Conservation (phyloP, 129 eudicot genomes). For the Lonicera japonica region DNA sequence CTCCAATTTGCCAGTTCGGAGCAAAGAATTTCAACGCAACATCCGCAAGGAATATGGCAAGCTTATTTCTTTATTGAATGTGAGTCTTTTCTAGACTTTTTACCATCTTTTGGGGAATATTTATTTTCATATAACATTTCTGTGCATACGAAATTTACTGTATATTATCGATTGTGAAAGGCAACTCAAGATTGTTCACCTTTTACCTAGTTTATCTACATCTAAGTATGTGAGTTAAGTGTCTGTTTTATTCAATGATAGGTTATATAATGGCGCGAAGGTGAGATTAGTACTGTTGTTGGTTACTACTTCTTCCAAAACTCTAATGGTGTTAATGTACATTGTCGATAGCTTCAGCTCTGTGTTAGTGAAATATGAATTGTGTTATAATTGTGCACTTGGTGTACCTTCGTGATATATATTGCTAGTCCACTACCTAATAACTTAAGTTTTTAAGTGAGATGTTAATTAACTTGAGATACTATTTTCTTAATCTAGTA, state of each 20-base stretch:
- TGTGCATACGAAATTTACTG: not conserved
- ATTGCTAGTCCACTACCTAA: too few species aligned
- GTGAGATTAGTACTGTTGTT: not conserved
- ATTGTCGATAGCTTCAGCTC: too few species aligned
- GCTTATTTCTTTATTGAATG: slow-evolving; percentile 73
- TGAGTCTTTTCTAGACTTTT: slow-evolving; percentile 31
- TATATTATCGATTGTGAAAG: not conserved
- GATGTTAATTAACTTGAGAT: too few species aligned
- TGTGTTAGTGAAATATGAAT: too few species aligned
- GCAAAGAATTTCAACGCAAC: slow-evolving; percentile 86
- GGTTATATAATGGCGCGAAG: not conserved
- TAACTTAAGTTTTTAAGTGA: too few species aligned
- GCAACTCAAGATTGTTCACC: not conserved
- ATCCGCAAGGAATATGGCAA: slow-evolving; percentile 95
- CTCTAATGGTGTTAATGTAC: too few species aligned
- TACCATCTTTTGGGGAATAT: not conserved
- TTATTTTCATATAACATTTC: too few species aligned
- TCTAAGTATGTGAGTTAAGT: too few species aligned
- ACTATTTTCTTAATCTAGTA: too few species aligned
- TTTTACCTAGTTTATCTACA: not conserved
- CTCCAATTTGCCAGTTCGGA: slow-evolving; percentile 79
- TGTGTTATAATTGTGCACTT: not conserved
- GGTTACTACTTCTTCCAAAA: too few species aligned
- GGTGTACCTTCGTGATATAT: not conserved
- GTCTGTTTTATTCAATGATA: not conserved